Evolutionary conservation across 2,329 filamentous ascomycete genomes (phyloP), one percentile per base, ranked within the genome.

Genomic region (Septoria petroselini): DNA sequence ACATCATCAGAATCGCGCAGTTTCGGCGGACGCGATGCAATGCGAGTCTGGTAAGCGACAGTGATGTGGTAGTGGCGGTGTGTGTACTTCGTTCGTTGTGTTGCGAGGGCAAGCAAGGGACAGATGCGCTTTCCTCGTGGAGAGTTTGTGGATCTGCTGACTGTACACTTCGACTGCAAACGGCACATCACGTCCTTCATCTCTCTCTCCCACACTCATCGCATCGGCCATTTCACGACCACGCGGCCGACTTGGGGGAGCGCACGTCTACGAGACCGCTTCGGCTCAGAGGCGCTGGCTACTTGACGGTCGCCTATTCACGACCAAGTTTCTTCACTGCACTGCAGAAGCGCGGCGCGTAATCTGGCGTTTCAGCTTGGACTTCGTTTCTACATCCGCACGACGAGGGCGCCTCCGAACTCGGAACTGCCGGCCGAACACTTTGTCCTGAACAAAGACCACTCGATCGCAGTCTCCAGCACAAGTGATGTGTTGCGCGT

Each of bases 1-100:
- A 56, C 57, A 55, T 60, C 56, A 52, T 58, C 43, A 48, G 48
- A 55, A 43, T 62, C 62, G 61, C 62, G 15, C 27, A 23, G 18
- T 14, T 34, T 18, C 25, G 46, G 37, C 41, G 53, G 57, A 18
- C 29, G 23, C 23, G 23, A 9, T 9, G 9, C 5, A 5, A 9
- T 27, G 23, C 9, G 5, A 27, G 23, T 27, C 23, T 5, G 23
- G 5, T 9, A 5, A 9, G 23, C 23, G 23, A 12, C 42, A 18
- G n/a, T n/a, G 11, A 14, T 41, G 19, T 35, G 12, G 23, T 14
- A 9, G 14, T 39, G 23, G 37, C 7, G 7, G 25, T n/a, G 21
- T 35, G 1, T 14, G 23, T 21, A 37, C 15, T 23, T 33, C 8
- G 29, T 21, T 15, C 7, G 35, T 25, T 12, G 41, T 33, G 46